Evolutionary conservation across 495 filamentous ascomycete species (phyloP).

Genomic region (Penicillium steckii): DNA sequence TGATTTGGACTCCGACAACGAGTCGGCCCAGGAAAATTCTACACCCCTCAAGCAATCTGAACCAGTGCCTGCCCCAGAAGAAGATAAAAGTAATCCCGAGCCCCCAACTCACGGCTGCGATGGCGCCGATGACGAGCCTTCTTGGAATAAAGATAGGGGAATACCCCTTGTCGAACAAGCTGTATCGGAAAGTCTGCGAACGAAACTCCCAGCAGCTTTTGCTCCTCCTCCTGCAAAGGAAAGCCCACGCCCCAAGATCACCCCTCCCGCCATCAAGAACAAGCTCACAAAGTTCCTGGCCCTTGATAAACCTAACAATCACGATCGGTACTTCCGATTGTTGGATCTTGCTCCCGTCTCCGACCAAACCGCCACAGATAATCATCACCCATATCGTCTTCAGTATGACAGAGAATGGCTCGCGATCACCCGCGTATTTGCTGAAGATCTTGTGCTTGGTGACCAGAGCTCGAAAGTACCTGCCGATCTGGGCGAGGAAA

Average conservation of each 20-base stretch:
- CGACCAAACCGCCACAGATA: slow-evolving; percentile 14
- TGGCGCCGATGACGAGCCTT: background rate
- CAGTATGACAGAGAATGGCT: slow-evolving; percentile 94
- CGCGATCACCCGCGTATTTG: slow-evolving; percentile 82
- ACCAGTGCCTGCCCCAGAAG: background rate
- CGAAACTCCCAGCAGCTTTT: slow-evolving; percentile 67
- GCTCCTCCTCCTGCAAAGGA: slow-evolving; percentile 27
- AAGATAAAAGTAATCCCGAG: background rate
- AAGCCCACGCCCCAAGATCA: slow-evolving; percentile 33
- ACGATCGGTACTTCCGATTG: slow-evolving; percentile 75
- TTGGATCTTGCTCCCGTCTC: slow-evolving; percentile 53
- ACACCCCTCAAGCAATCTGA: background rate
- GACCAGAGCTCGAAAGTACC: slow-evolving; percentile 47
- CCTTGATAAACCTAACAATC: slow-evolving; percentile 77
- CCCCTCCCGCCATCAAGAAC: slow-evolving; percentile 62
- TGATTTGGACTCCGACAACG: slow-evolving; percentile 48
- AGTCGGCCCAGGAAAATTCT: background rate
- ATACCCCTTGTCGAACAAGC: slow-evolving; percentile 9
- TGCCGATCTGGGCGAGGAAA: slow-evolving; percentile 57
- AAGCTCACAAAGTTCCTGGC: slow-evolving; percentile 80
- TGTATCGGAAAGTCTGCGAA: slow-evolving; percentile 59
- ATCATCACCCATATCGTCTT: slow-evolving; percentile 46
- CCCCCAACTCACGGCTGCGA: background rate
- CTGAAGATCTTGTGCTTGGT: slow-evolving; percentile 57
- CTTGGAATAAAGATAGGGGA: background rate